Base-by-base conservation (phyloP, 345 rosid species). In the Kandelia obovata region DNA sequence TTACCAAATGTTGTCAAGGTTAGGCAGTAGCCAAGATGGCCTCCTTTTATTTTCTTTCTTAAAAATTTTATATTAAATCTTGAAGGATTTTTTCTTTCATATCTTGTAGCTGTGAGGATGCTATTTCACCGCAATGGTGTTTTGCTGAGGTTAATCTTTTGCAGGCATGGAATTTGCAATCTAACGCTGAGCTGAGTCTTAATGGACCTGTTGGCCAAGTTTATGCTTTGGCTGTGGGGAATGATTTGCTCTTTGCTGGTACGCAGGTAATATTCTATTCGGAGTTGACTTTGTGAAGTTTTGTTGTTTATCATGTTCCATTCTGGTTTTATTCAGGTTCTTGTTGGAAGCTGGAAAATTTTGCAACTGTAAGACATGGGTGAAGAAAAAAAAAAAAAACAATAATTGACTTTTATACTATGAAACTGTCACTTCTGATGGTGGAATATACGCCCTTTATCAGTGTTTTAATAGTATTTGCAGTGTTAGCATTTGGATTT, bases 1-100 rank as follows among this genome's bases (percentile, higher is more conserved):
- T 46, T 90, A 74, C 94, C 90, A 55, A 88, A 96, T 89, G 47
- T 83, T 76, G 89, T 96, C 37, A 96, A 90, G 99, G 99, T 83
- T 80, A 71, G 81, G 47, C 46, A 19, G 15, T 26, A 25, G 56
- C 9, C 52, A 53, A 71, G 56, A 43, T 43, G 66, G 32, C 19
- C 35, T 26, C 52, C 4, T 15, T 35, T 23, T 60, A 5, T 47
- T 49, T 17, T 27, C 28, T 21, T 21, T 21, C 21, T 21, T 21
- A 21, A 21, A 21, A 21, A 15, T 57, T 17, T 15, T 52, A 13
- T 67, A 5, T 17, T 34, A 5, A 5, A 2, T 60, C 43, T 19
- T 31, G 10, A 27, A 34, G 21, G 34, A 26, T 34, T 21, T 34
- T 55, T 46, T 51, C 34, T 52, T 21, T 49, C 52, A 35, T 47